These are phyloP conservation scores for Fusarium hostae DNA, from an alignment of 2,329 filamentous ascomycete species.

Conservation along the genomic window DNA sequence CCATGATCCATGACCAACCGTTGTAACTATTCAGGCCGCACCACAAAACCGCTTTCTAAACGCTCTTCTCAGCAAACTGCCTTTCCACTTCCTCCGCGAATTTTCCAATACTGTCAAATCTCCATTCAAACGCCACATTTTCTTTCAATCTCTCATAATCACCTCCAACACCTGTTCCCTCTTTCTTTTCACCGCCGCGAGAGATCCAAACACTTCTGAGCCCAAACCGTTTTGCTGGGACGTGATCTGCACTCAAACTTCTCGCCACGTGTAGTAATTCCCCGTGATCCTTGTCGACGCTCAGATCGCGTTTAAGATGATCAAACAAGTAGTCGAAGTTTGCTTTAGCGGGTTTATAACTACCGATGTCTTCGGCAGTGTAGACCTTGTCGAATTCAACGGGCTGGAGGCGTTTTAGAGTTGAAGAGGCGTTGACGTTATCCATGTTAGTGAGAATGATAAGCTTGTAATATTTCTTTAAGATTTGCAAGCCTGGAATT, in stretches of 20 bases:
- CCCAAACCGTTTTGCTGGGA: conserved; percentile 8
- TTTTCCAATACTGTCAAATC: conserved; percentile 12
- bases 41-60: not conserved
- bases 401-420: conserved; percentile 1
- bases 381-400: conserved; percentile 14
- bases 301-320: conserved; percentile 1
- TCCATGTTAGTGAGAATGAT: conserved; percentile 20
- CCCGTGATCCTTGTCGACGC: conserved; percentile 5
- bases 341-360: conserved; percentile 11
- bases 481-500: not conserved
- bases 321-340: conserved; percentile 23
- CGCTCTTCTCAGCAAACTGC: conserved; percentile 5
- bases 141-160: conserved; percentile 12
- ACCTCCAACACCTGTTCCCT: conserved; percentile 9
- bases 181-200: conserved; percentile 5
- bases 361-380: conserved; percentile 22
- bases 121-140: conserved; percentile 15
- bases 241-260: conserved; percentile 24
- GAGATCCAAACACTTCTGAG: conserved; percentile 19
- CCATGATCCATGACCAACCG: not conserved
- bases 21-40: not conserved
- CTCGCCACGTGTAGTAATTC: conserved; percentile 21
- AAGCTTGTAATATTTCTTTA: conserved; percentile 21
- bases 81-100: conserved; percentile 21
- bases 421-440: not conserved